Evolutionary conservation across 2,329 filamentous ascomycete species (phyloP).

Genomic region (Seiridium unicorne): DNA sequence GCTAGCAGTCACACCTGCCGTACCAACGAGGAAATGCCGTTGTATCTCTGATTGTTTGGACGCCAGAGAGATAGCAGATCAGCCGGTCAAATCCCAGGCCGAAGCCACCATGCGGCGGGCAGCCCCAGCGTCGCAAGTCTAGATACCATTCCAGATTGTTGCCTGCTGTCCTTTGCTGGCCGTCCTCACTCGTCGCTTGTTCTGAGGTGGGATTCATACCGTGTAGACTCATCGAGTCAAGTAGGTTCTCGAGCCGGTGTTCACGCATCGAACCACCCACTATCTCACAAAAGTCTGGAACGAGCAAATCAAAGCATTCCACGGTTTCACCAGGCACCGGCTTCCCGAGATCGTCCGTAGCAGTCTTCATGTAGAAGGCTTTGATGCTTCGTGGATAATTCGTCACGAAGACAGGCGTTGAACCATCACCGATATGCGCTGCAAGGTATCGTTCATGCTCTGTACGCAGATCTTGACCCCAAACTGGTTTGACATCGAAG

Average conservation of each 20-base stretch:
- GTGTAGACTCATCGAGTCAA: slow-evolving; percentile 68
- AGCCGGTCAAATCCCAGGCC: slow-evolving; percentile 88
- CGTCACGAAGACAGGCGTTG: slow-evolving; percentile 81
- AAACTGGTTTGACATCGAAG: slow-evolving; percentile 69
- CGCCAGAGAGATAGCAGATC: slow-evolving; percentile 77
- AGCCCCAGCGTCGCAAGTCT: slow-evolving; percentile 87
- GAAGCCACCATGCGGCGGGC: slow-evolving; percentile 87
- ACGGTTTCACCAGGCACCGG: slow-evolving; percentile 53
- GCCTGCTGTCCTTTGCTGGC: slow-evolving; percentile 21
- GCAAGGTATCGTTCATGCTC: slow-evolving; percentile 94
- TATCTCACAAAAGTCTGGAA: slow-evolving; percentile 83
- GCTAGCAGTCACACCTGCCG: slow-evolving; percentile 59
- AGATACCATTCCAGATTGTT: slow-evolving; percentile 76
- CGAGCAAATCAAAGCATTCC: slow-evolving; percentile 86
- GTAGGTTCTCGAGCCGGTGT: slow-evolving; percentile 66
- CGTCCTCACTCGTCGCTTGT: slow-evolving; percentile 21
- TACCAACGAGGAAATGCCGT: slow-evolving; percentile 81
- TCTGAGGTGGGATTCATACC: slow-evolving; percentile 48
- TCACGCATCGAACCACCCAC: slow-evolving; percentile 89
- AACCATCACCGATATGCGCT: slow-evolving; percentile 44
- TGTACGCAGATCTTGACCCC: slow-evolving; percentile 75
- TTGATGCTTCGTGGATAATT: slow-evolving; percentile 88
- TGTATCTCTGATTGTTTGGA: slow-evolving; percentile 79
- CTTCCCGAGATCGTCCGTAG: slow-evolving; percentile 9
- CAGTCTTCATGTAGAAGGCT: slow-evolving; percentile 77